Evolutionary conservation across 2,329 filamentous ascomycete species (phyloP).

Genomic region (Apiospora arundinis): DNA sequence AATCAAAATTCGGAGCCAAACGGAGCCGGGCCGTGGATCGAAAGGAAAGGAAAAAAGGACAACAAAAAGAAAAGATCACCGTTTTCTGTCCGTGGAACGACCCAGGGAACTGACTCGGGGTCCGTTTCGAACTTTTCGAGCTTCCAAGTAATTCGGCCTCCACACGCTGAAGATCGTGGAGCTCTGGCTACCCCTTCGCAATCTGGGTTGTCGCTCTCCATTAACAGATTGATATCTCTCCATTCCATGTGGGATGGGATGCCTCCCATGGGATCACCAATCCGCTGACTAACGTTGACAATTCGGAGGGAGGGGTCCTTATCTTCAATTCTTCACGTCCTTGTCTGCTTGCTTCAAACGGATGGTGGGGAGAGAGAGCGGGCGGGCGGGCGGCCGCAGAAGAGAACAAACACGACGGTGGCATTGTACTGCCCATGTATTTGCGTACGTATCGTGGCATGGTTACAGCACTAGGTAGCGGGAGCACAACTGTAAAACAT

Average conservation of each 20-base stretch:
- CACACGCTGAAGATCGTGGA: slow-evolving; percentile 7
- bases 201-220: background rate
- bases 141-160: slow-evolving; percentile 11
- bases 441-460: too few relatives aligned
- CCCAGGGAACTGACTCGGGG: background rate
- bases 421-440: background rate
- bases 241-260: background rate
- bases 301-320: background rate
- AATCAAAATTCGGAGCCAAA: slow-evolving; percentile 1
- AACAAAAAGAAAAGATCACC: background rate
- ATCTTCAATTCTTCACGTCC: background rate
- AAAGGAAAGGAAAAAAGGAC: too few relatives aligned
- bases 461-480: background rate
- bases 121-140: slow-evolving; percentile 12
- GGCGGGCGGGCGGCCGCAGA: background rate
- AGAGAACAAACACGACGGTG: background rate
- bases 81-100: background rate
- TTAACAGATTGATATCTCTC: background rate
- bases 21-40: background rate
- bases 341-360: background rate
- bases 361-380: background rate
- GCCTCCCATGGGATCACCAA: background rate
- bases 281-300: background rate
- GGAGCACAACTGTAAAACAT: background rate
- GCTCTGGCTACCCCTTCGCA: background rate